phyloP scores from a whole-genome alignment of 805 yeast species.

The Wickerhamia fluorescens region DNA sequence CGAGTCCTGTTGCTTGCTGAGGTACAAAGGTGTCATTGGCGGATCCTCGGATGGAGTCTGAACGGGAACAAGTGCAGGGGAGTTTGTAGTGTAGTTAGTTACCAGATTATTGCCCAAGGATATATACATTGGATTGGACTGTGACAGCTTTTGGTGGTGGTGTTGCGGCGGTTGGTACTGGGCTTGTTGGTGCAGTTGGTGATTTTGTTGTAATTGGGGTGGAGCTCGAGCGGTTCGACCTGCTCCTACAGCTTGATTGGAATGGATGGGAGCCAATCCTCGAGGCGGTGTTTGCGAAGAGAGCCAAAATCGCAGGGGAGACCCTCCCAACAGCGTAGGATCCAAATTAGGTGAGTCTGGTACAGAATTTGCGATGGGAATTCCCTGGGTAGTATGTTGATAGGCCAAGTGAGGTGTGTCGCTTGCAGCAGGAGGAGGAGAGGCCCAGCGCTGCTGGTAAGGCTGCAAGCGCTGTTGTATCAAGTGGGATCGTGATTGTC shows the following conservation, averaged over 20 bases:
- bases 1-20: slow-evolving; percentile 10
- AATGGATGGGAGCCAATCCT: slow-evolving; percentile 12
- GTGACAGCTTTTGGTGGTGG: background rate
- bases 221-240: no score
- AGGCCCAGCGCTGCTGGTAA: slow-evolving; percentile 25
- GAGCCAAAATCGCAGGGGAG: slow-evolving; percentile 50
- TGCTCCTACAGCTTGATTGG: no score
- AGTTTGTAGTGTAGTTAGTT: slow-evolving; percentile 7
- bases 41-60: slow-evolving; percentile 36
- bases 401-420: slow-evolving; percentile 2
- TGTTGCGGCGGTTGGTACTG: slow-evolving; percentile 14
- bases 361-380: slow-evolving; percentile 18
- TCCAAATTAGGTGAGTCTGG: slow-evolving; percentile 50
- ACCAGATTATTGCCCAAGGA: no score
- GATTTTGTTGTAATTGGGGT: slow-evolving; percentile 8
- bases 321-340: slow-evolving; percentile 47
- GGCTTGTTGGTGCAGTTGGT: slow-evolving; percentile 7
- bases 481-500: no score
- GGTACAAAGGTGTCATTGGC: slow-evolving; percentile 37
- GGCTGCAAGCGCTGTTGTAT: slow-evolving; percentile 31
- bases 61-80: slow-evolving; percentile 33
- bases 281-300: slow-evolving; percentile 48
- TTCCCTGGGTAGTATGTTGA: slow-evolving; percentile 20
- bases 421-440: slow-evolving; percentile 19
- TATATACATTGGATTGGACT: slow-evolving; percentile 6